Conservation (phyloP, 176 grass and related monocot genomes). For the Cenchrus fungigraminus region DNA sequence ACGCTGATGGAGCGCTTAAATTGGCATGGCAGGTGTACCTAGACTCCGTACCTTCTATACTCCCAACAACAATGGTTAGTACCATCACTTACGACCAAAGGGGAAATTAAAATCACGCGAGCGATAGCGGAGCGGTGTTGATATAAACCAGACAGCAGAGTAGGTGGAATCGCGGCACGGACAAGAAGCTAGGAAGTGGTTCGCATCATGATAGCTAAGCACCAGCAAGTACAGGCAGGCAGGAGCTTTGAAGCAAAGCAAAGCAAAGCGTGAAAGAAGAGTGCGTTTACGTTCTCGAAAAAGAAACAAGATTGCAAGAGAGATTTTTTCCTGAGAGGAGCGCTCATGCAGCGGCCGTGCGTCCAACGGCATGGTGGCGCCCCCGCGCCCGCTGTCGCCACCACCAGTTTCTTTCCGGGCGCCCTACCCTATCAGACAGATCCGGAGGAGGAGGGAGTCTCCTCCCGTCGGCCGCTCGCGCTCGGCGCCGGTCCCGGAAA, state of each 20-base stretch:
- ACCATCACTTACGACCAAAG: not conserved
- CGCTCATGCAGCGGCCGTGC: slow-evolving; percentile 29
- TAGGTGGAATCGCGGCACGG: not conserved
- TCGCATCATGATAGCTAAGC: slow-evolving; percentile 26
- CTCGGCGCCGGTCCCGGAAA: slow-evolving; percentile 9
- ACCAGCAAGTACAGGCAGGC: not conserved
- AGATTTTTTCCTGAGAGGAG: not conserved
- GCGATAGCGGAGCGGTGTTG: slow-evolving; percentile 4
- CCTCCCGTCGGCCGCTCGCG: not conserved
- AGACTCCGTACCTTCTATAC: not conserved
- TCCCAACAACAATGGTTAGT: not conserved
- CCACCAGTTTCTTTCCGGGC: not conserved
- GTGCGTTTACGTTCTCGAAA: not conserved
- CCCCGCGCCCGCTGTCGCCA: not conserved
- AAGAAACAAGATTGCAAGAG: not conserved
- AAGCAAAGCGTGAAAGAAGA: not conserved
- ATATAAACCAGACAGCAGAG: not conserved
- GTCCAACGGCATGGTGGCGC: not conserved
- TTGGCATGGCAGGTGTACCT: not conserved
- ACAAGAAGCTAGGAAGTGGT: not conserved
- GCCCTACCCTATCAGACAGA: slow-evolving; percentile 19
- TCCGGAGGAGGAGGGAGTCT: not conserved
- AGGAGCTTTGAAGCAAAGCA: slow-evolving; percentile 14
- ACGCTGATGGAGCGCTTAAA: not conserved
- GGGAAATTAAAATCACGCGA: not conserved